These are phyloP conservation scores for Phaffia rhodozyma DNA, from an alignment of 1,284 basidiomycete species.

Conservation along the genomic window DNA sequence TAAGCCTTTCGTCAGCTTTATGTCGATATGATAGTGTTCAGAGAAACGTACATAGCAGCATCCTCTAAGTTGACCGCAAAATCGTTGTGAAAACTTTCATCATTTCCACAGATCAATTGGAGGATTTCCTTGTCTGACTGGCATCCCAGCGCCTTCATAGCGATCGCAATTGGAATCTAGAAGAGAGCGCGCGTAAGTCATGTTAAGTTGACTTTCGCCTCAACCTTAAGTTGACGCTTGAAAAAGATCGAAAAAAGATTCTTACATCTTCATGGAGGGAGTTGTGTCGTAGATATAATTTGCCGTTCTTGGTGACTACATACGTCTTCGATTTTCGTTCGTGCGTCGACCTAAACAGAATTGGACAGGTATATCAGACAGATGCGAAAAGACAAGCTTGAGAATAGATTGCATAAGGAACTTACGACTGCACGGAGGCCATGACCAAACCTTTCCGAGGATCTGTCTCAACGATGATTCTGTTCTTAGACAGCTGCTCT, in stretches of 20 bases:
- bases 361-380: not conserved
- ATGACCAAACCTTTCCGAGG: slow-evolving; percentile 81
- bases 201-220: no score
- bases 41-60: slow-evolving; percentile 49
- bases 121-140: slow-evolving; percentile 98
- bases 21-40: not conserved
- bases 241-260: not conserved
- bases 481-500: slow-evolving; percentile 97
- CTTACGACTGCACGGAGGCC: slow-evolving; percentile 92
- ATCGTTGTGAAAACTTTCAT: slow-evolving; percentile 74
- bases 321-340: slow-evolving; percentile 99
- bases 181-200: not conserved
- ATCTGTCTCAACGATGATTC: slow-evolving; percentile 96
- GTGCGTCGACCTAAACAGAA: slow-evolving; percentile 66
- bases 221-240: not conserved
- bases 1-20: not conserved
- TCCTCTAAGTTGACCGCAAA: slow-evolving; percentile 94
- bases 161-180: slow-evolving; percentile 80
- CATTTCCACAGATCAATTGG: slow-evolving; percentile 82
- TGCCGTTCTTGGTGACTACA: slow-evolving; percentile 84
- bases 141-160: slow-evolving; percentile 90
- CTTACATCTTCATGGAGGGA: slow-evolving; percentile 76
- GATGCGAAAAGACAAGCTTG: not conserved
- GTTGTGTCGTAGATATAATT: slow-evolving; percentile 95
- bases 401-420: slow-evolving; percentile 19